Conservation (phyloP, 306 rosid genomes). For the Sicyos edulis region DNA sequence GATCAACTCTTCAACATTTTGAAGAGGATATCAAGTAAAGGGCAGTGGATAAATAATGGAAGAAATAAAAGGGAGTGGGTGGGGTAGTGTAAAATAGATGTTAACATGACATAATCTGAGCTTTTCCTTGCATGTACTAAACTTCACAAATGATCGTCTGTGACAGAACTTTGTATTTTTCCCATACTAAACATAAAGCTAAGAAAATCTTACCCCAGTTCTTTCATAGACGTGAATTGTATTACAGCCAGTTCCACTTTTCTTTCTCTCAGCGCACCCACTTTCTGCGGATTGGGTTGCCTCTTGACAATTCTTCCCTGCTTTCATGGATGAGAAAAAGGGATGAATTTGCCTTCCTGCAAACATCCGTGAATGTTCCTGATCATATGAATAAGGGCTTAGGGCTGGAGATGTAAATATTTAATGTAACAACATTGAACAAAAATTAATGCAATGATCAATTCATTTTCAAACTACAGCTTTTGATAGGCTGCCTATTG, state of each 20-base stretch:
- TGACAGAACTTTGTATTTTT: neutral
- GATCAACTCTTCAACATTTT: neutral
- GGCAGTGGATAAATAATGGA: neutral
- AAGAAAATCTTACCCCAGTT: conserved; percentile 36
- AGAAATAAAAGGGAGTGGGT: neutral
- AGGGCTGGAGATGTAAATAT: neutral
- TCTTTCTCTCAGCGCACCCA: conserved; percentile 25
- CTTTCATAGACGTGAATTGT: conserved; percentile 76
- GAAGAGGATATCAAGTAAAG: neutral
- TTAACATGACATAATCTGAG: neutral
- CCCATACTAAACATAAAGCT: conserved; percentile 14
- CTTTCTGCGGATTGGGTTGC: conserved; percentile 25
- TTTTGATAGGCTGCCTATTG: too few species aligned
- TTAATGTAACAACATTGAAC: neutral
- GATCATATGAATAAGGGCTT: conserved; percentile 24
- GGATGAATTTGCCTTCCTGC: conserved; percentile 70
- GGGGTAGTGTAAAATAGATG: neutral
- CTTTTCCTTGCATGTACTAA: neutral
- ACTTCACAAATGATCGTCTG: conserved; percentile 8
- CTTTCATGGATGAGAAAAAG: conserved; percentile 49
- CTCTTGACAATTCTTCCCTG: conserved; percentile 38
- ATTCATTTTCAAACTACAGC: neutral
- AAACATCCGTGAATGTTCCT: conserved; percentile 67
- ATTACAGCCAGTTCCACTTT: conserved; percentile 24
- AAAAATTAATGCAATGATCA: neutral